Evolutionary conservation across 371 early-diverging fungal genomes (phyloP), one percentile per base, ranked within the genome.

Genomic region (Mucor indicus): DNA sequence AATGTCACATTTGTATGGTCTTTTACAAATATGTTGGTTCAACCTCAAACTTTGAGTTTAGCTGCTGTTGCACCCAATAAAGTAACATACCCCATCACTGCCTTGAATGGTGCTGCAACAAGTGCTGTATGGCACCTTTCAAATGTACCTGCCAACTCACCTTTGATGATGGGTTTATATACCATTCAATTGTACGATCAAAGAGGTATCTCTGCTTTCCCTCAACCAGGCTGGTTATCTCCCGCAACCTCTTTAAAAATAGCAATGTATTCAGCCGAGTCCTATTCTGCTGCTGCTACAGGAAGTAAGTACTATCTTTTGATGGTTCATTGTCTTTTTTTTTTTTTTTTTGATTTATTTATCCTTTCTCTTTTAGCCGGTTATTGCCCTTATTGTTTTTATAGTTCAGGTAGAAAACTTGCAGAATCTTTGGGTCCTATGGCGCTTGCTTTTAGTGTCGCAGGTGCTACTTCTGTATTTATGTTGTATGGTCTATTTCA

Each of bases 341-440:
- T 11, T 27, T 7, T 27, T 27, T 27, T 11, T 27, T 11, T 27
- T 27, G 11, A 12, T 29, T 21, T 15, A 20, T 45, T 17, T 27
- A 12, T 24, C 21, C 15, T 22, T 45, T 11, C 44, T 33, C 23
- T 25, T 8, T 39, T 51, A 62, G 64, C 54, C 3, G 44, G 38
- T 13, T 49, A 52, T 32, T 69, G 69, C 25, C 69, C 69, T 22
- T 51, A 43, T n/a, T 69, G 69, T 36, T 59, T 61, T 29, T 62
- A 70, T 33, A 65, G 46, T 40, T 64, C 50, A 30, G 54, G 47
- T 21, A 46, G 30, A n/a, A 19, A 41, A 11, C 38, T 59, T 15
- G 25, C 33, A 10, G 51, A 56, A 25, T 16, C 57, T 3, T 53
- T 60, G 44, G 49, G 50, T 6, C 53, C 47, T 19, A 38, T 57